Evolutionary conservation across 805 yeast genomes (phyloP).

Genomic region (Candida xiaguanensis): DNA sequence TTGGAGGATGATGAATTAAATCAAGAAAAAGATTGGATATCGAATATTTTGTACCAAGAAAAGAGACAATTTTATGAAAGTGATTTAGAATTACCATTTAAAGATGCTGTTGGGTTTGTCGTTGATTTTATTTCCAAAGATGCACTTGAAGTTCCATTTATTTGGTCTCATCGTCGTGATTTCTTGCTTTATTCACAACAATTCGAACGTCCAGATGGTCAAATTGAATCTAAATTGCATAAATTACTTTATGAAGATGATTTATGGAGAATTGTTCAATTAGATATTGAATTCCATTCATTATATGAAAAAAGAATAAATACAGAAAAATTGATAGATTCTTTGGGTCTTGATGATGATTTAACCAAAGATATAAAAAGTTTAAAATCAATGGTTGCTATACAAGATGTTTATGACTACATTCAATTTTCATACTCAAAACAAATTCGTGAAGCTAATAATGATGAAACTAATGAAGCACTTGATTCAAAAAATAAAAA

Average conservation of each 20-base stretch:
- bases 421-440: slow-evolving; percentile 69
- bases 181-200: slow-evolving; percentile 62
- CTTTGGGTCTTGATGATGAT: slow-evolving; percentile 56
- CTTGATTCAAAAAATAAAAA: slow-evolving; percentile 30
- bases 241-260: slow-evolving; percentile 73
- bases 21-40: slow-evolving; percentile 77
- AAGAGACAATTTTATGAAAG: slow-evolving; percentile 45
- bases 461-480: slow-evolving; percentile 10
- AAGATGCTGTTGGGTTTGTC: slow-evolving; percentile 65
- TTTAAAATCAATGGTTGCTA: slow-evolving; percentile 66
- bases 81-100: slow-evolving; percentile 49
- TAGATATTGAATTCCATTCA: slow-evolving; percentile 87
- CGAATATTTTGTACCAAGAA: slow-evolving; percentile 57
- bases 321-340: slow-evolving; percentile 52
- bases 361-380: slow-evolving; percentile 49
- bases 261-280: slow-evolving; percentile 83
- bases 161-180: slow-evolving; percentile 94
- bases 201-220: slow-evolving; percentile 35
- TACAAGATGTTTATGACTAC: slow-evolving; percentile 85
- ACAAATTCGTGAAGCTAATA: slow-evolving; percentile 48
- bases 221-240: slow-evolving; percentile 34
- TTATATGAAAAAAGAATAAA: slow-evolving; percentile 68
- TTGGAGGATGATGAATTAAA: slow-evolving; percentile 65
- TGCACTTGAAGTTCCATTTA: slow-evolving; percentile 86
- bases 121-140: slow-evolving; percentile 73